These are phyloP conservation scores for Saccharomycopsis schoenii DNA, from an alignment of 805 yeast genomes.

Conservation along the genomic window DNA sequence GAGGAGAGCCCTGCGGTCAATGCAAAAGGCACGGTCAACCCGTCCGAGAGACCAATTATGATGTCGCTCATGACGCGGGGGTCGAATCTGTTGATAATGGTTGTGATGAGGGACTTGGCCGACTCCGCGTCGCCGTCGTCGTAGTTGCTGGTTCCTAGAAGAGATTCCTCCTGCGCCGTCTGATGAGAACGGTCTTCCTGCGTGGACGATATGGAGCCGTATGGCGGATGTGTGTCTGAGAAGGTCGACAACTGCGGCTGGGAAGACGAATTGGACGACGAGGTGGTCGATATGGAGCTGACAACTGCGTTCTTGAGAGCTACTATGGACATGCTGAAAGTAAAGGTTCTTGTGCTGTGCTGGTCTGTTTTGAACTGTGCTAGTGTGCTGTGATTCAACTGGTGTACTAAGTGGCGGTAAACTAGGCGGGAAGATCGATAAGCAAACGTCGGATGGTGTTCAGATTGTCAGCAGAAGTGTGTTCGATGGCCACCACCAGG, in stretches of 20 bases:
- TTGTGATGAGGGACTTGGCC: constrained; percentile 4
- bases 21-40: constrained; percentile 97
- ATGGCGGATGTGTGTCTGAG: neutral
- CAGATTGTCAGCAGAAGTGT: too few species aligned
- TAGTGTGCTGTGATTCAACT: too few species aligned
- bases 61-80: constrained; percentile 93
- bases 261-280: neutral
- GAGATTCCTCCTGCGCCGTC: neutral
- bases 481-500: too few species aligned
- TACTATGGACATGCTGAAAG: constrained; percentile 11
- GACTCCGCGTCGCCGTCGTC: neutral
- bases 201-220: neutral
- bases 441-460: too few species aligned
- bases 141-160: neutral
- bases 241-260: neutral
- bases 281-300: constrained; percentile 4
- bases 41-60: constrained; percentile 90
- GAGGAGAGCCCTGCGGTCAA: constrained; percentile 92
- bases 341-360: neutral
- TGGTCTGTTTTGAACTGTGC: too few species aligned
- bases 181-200: neutral
- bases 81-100: constrained; percentile 48
- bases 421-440: neutral
- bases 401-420: too few species aligned
- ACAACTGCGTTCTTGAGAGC: constrained; percentile 12